Conservation (phyloP, 176 grass and related monocot species). For the Oryza nivara region DNA sequence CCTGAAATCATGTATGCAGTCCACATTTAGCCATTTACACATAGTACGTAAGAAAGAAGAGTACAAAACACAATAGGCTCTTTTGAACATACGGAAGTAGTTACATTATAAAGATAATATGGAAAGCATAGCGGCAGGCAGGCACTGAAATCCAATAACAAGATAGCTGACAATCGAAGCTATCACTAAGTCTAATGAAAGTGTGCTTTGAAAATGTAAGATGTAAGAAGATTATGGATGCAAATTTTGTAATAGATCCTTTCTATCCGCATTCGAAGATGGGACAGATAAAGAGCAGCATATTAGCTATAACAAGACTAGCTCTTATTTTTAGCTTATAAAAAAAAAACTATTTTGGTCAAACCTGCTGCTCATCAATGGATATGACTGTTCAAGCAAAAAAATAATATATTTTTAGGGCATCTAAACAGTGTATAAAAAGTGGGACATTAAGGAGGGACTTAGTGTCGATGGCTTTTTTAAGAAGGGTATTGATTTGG, state of each 20-base stretch:
- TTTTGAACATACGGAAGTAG: constrained; percentile 12
- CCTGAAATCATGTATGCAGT: constrained; percentile 59
- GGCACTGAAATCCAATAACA: constrained; percentile 15
- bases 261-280: constrained; percentile 4
- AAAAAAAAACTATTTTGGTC: constrained; percentile 18
- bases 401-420: constrained; percentile 3
- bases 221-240: constrained; percentile 2
- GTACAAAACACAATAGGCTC: constrained; percentile 9
- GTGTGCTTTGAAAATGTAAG: background rate
- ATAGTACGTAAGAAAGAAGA: constrained; percentile 19
- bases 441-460: no score
- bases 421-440: constrained; percentile 8
- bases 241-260: constrained; percentile 21
- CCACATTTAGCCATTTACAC: constrained; percentile 25
- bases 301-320: background rate
- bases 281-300: constrained; percentile 17
- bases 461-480: no score
- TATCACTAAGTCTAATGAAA: constrained; percentile 19
- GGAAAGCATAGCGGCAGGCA: background rate
- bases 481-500: no score
- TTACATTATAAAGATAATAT: background rate
- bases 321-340: background rate
- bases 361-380: constrained; percentile 11
- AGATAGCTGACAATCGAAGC: background rate
- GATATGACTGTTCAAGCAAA: constrained; percentile 5